Evolutionary conservation across 495 filamentous ascomycete species (phyloP).

Genomic region (Staphylotrichum longicolle): DNA sequence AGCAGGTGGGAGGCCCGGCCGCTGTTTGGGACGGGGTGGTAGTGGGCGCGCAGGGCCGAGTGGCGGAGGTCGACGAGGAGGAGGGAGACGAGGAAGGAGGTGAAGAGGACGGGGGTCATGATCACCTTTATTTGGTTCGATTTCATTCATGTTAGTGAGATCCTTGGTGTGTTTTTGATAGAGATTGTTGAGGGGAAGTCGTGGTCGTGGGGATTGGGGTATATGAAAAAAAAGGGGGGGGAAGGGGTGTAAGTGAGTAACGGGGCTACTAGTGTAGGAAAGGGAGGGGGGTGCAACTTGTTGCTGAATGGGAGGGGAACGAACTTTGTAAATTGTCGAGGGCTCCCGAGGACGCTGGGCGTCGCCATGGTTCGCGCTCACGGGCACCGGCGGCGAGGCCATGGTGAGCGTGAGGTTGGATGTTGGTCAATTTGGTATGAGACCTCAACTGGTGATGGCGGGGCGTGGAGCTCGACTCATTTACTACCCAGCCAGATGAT

Average conservation of each 20-base stretch:
- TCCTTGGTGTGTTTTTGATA: neutral
- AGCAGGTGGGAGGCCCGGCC: conserved; percentile 30
- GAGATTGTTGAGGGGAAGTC: neutral
- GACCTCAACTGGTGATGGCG: too few species aligned
- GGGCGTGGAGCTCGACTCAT: too few species aligned
- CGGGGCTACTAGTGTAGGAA: neutral
- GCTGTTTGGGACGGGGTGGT: conserved; percentile 32
- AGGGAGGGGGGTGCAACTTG: neutral
- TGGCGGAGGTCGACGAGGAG: conserved; percentile 48
- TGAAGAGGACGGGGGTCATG: conserved; percentile 49
- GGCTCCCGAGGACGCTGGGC: conserved; percentile 21
- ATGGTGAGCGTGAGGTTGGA: conserved; percentile 7
- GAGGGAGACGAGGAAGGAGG: conserved; percentile 54
- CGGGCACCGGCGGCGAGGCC: conserved; percentile 15
- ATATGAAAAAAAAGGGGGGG: neutral
- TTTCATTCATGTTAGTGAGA: too few species aligned
- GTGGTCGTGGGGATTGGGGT: neutral
- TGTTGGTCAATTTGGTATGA: neutral
- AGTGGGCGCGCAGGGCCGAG: conserved; percentile 38
- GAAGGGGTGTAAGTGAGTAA: neutral
- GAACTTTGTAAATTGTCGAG: conserved; percentile 40
- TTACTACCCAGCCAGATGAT: too few species aligned
- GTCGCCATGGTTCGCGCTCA: conserved; percentile 28
- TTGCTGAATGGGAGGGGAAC: too few species aligned
- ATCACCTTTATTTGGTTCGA: conserved; percentile 33